Evolutionary conservation across 73 alveolate species (phyloP), one percentile per base, ranked within the genome.

Genomic region (Paramecium bursaria): DNA sequence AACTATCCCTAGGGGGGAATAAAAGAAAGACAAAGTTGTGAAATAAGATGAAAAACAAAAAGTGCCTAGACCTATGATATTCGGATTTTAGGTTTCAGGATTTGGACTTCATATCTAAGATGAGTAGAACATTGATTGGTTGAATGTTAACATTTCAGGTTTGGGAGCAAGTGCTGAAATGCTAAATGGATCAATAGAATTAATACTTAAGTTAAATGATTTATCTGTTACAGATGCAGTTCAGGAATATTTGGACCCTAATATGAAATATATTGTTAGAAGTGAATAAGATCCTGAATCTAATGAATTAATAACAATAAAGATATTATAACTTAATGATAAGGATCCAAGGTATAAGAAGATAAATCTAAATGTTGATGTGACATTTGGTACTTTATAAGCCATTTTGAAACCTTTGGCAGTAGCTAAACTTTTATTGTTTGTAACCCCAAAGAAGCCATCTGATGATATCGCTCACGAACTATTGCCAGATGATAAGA

Each of bases 281-380:
- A 25, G 50, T 3, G 82, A 67, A 39, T 57, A 53, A 10, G 82
- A 67, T 67, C 82, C 82, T 39, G 53, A 67, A 67, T 67, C 82
- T 9, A 67, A 67, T 17, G 82, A 67, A 67, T 22, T 67, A 10
- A 67, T 67, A 15, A 31, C 19, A 1, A 67, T 67, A 13, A 31
- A 67, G 17, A 57, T 67, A 15, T 14, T 39, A 67, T 67, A 67
- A 17, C 19, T 67, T 15, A 35, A 19, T 35, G 35, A 17, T 14
- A 67, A 33, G 6, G 82, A 67, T 35, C 10, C 26, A 21, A 67
- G 55, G 35, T 67, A 67, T 44, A 39, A 67, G 33, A 67, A 67
- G 21, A 42, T 11, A 1, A 67, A 67, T 67, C 30, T 67, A 17
- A 21, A 21, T 1, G 46, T 67, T 3, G 29, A 9, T 4, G 82